These are phyloP conservation scores for Penicillium sp. DNA, from an alignment of 2,329 filamentous ascomycete genomes.

Conservation along the genomic window DNA sequence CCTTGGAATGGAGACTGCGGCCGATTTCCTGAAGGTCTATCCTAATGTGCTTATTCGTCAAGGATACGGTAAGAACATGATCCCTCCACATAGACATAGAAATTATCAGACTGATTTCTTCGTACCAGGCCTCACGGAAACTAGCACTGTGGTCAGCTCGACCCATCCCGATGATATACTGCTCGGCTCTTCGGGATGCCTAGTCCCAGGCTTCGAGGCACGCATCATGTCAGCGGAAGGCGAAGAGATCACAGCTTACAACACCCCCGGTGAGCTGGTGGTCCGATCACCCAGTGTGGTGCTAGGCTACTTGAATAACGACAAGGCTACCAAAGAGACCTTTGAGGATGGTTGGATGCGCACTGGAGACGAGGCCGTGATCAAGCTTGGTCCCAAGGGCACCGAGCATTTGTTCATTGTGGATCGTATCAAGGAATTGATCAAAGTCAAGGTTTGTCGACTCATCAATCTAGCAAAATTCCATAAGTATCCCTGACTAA, in stretches of 20 bases:
- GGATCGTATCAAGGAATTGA: slow-evolving; percentile 76
- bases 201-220: slow-evolving; percentile 63
- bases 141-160: slow-evolving; percentile 65
- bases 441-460: slow-evolving; percentile 67
- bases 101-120: neutral
- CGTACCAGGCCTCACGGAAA: slow-evolving; percentile 71
- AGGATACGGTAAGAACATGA: slow-evolving; percentile 58
- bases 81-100: too few species aligned
- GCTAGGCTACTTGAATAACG: slow-evolving; percentile 83
- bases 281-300: slow-evolving; percentile 74
- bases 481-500: neutral
- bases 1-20: slow-evolving; percentile 68
- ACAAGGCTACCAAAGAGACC: slow-evolving; percentile 76
- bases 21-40: slow-evolving; percentile 60
- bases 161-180: slow-evolving; percentile 60
- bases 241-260: slow-evolving; percentile 65
- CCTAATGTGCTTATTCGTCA: slow-evolving; percentile 67
- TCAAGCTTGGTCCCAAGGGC: slow-evolving; percentile 62
- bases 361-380: slow-evolving; percentile 80
- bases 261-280: slow-evolving; percentile 76
- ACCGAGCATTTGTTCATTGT: slow-evolving; percentile 81
- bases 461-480: neutral
- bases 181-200: slow-evolving; percentile 68
- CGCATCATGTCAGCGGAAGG: slow-evolving; percentile 69
- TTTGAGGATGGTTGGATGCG: slow-evolving; percentile 78